Percentiles rank a stretch among this genome's conserved stretches.
phyloP scores from a whole-genome alignment of 1,139 yeast genomes.

The Hyphopichia burtonii region DNA sequence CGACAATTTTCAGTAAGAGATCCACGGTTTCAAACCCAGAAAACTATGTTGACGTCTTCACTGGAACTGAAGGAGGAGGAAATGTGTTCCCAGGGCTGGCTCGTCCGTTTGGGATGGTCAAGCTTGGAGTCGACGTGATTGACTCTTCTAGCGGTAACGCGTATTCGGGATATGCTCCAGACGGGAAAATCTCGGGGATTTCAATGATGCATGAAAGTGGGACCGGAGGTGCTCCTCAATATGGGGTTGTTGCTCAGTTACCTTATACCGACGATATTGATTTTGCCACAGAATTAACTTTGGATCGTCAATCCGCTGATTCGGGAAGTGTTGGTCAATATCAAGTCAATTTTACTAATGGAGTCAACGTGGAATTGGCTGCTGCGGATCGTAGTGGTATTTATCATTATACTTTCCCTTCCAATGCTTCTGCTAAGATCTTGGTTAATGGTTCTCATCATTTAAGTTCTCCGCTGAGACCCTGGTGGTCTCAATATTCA shows the following conservation, averaged over 20 bases:
- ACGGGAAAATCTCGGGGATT: constrained; percentile 29
- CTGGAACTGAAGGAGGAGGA: constrained; percentile 35
- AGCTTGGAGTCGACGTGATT: constrained; percentile 35
- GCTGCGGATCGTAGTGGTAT: constrained; percentile 27
- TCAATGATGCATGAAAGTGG: constrained; percentile 43
- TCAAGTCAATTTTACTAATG: constrained; percentile 19
- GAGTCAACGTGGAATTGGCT: constrained; percentile 23
- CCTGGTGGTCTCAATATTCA: constrained; percentile 33
- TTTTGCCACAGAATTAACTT: constrained; percentile 10
- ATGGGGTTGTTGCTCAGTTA: constrained; percentile 32
- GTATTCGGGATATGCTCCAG: constrained; percentile 33
- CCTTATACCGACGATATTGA: constrained; percentile 22
- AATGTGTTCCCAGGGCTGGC: constrained; percentile 38
- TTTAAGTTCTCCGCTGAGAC: constrained; percentile 22
- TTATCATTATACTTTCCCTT: constrained; percentile 21
- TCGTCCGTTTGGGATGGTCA: constrained; percentile 40
- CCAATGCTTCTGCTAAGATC: constrained; percentile 11
- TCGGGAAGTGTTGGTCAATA: constrained; percentile 25
- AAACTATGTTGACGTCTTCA: constrained; percentile 29
- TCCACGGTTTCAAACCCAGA: constrained; percentile 1
- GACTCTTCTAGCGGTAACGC: constrained; percentile 22
- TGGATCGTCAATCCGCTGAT: constrained; percentile 17
- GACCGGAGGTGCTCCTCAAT: constrained; percentile 39
- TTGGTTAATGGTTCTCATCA: constrained; percentile 30
- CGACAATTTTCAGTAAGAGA: neutral